phyloP scores from a whole-genome alignment of 1,284 basidiomycete species.

The Takashimella koratensis region DNA sequence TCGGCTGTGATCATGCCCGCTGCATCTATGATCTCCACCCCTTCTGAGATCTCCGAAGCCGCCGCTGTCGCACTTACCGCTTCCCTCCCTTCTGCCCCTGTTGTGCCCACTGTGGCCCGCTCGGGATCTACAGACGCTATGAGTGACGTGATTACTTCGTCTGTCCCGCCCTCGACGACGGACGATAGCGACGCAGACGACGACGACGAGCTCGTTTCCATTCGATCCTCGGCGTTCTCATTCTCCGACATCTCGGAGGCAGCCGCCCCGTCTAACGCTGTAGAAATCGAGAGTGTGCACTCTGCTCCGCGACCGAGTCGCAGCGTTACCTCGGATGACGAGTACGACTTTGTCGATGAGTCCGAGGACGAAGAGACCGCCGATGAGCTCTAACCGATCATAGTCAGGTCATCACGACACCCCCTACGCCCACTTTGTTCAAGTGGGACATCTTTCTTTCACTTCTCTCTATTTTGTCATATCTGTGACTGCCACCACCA shows the following conservation, averaged over 20 bases:
- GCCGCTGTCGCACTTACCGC: not conserved
- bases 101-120: constrained; percentile 5
- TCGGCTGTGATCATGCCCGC: constrained; percentile 34
- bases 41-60: constrained; percentile 2
- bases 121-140: constrained; percentile 6
- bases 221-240: constrained; percentile 11
- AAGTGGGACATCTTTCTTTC: too few species aligned
- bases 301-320: not conserved
- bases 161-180: constrained; percentile 7
- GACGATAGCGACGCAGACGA: constrained; percentile 15
- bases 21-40: constrained; percentile 3
- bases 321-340: constrained; percentile 1
- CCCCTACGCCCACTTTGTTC: too few species aligned
- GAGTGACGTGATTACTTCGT: constrained; percentile 3
- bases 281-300: not conserved
- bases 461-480: too few species aligned
- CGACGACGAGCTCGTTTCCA: constrained; percentile 7
- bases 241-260: constrained; percentile 9
- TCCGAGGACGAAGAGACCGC: constrained; percentile 18
- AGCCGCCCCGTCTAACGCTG: constrained; percentile 2
- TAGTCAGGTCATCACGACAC: too few species aligned
- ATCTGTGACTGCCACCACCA: too few species aligned
- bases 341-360: constrained; percentile 19
- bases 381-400: constrained; percentile 15
- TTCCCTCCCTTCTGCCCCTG: constrained; percentile 10